Percentiles rank a stretch among this genome's conserved stretches.
These are phyloP conservation scores for Agrostemma githago DNA, from an alignment of 148 eudicot species.

Conservation along the genomic window DNA sequence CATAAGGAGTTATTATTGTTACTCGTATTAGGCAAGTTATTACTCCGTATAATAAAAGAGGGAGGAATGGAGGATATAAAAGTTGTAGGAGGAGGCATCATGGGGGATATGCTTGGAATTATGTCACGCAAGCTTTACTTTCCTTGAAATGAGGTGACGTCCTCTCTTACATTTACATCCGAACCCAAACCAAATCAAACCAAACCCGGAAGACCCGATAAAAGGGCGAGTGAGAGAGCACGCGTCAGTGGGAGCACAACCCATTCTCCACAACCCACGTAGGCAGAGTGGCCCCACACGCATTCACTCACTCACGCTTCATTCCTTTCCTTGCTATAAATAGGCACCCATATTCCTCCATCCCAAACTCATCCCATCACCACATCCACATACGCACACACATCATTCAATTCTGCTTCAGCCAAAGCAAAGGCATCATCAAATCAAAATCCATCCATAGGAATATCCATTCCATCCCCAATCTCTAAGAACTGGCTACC, in stretches of 20 bases:
- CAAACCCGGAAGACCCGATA: not conserved
- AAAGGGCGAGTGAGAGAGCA: not conserved
- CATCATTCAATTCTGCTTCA: no score
- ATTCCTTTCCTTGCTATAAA: conserved; percentile 11
- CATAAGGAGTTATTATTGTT: no score
- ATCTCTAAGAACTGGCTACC: conserved; percentile 49
- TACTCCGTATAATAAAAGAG: no score
- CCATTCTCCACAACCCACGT: conserved; percentile 6
- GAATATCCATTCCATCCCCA: not conserved
- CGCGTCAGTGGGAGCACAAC: not conserved
- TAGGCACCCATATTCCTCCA: not conserved
- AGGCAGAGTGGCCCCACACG: conserved; percentile 3
- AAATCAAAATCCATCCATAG: no score
- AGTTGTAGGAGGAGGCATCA: no score
- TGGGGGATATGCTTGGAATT: no score
- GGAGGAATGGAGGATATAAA: no score
- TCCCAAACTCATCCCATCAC: not conserved
- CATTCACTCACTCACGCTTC: not conserved
- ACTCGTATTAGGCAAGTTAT: no score
- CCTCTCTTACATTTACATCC: no score
- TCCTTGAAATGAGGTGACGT: no score
- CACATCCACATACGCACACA: not conserved
- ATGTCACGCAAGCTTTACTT: no score
- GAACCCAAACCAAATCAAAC: not conserved
- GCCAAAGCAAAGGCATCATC: not conserved